Percentiles rank a stretch among this genome's conserved stretches.
phyloP scores from a whole-genome alignment of 2,329 filamentous ascomycete genomes.

The Blastomyces percursus region DNA sequence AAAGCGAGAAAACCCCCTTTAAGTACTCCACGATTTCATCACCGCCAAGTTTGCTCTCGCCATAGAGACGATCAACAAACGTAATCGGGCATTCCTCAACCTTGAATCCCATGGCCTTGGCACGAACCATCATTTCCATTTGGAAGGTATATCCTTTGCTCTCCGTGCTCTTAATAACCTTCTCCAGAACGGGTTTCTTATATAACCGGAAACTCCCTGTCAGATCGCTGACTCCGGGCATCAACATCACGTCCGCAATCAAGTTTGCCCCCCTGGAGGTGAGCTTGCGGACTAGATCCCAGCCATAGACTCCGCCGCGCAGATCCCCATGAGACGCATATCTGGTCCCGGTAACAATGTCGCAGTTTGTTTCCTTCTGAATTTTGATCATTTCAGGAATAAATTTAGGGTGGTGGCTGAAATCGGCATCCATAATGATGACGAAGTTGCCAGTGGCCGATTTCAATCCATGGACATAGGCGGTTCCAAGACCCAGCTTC shows the following conservation, averaged over 20 bases:
- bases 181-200: slow-evolving; percentile 79
- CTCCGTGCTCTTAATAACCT: slow-evolving; percentile 81
- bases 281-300: slow-evolving; percentile 81
- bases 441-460: slow-evolving; percentile 88
- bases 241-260: slow-evolving; percentile 86
- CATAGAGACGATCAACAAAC: slow-evolving; percentile 91
- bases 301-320: slow-evolving; percentile 76
- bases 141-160: slow-evolving; percentile 98
- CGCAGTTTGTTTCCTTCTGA: slow-evolving; percentile 69
- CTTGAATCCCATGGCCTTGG: slow-evolving; percentile 88
- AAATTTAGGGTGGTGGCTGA: slow-evolving; percentile 98
- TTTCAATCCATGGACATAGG: slow-evolving; percentile 88
- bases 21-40: slow-evolving; percentile 96
- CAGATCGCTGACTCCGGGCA: slow-evolving; percentile 88
- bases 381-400: slow-evolving; percentile 84
- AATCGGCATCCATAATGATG: slow-evolving; percentile 99
- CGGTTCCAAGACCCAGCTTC: slow-evolving; percentile 93
- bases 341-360: slow-evolving; percentile 93
- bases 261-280: slow-evolving; percentile 71
- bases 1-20: slow-evolving; percentile 68
- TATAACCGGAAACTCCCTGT: slow-evolving; percentile 93
- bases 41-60: slow-evolving; percentile 86
- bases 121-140: slow-evolving; percentile 99
- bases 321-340: slow-evolving; percentile 62
- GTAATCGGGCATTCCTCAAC: slow-evolving; percentile 93